phyloP scores from a whole-genome alignment of 164 flowering plant species.

The Umbilicus rupestris region DNA sequence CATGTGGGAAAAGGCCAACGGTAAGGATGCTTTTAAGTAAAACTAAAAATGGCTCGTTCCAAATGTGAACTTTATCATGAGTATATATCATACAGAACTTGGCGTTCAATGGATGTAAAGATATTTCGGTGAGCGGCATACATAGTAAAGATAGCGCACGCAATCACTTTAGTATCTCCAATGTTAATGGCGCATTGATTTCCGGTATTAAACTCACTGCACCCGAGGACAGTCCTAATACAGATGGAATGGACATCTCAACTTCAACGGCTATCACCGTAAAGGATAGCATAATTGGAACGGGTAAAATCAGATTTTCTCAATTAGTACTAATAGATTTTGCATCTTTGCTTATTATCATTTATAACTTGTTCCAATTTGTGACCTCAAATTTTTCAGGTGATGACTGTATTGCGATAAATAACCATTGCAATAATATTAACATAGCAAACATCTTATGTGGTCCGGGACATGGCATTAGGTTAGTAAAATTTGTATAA shows the following conservation, averaged over 20 bases:
- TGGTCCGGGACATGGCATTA: conserved; percentile 7
- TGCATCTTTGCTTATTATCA: too few species aligned
- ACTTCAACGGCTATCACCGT: neutral
- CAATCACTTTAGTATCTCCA: neutral
- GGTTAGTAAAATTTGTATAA: neutral
- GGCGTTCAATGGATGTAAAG: neutral
- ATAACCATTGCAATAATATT: neutral
- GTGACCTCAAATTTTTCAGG: neutral
- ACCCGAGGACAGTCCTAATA: neutral
- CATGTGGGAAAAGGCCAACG: conserved; percentile 3
- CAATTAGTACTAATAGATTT: too few species aligned
- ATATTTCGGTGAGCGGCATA: neutral
- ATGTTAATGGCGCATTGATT: neutral
- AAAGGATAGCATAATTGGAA: neutral
- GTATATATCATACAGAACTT: neutral
- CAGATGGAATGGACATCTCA: neutral
- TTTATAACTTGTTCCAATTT: too few species aligned
- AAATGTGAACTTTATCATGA: neutral
- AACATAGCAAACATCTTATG: neutral
- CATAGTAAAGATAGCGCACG: conserved; percentile 2
- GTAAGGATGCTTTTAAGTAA: neutral
- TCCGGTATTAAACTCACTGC: neutral
- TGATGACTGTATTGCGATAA: conserved; percentile 7
- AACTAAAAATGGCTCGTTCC: neutral
- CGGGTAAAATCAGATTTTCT: neutral